A percentile compares a stretch with the other conserved stretches of the same genome.
Conservation (phyloP, 2,329 filamentous ascomycete genomes). For the Hypoxylon sp. region DNA sequence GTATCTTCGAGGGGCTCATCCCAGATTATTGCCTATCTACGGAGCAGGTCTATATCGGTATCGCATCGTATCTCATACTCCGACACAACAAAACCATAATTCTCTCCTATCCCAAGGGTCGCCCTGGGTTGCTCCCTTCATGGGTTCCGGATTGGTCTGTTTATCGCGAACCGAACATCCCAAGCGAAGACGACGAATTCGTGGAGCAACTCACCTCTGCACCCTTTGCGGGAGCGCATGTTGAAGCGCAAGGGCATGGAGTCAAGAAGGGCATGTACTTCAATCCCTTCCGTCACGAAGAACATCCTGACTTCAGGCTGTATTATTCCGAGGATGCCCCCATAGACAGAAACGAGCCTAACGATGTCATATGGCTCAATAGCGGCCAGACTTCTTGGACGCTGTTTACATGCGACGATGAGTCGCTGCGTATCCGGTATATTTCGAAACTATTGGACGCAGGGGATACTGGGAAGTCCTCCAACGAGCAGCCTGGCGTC, state of each 20-base stretch:
- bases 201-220: background rate
- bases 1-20: conserved; percentile 10
- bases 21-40: conserved; percentile 17
- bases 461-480: background rate
- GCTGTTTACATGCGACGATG: background rate
- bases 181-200: background rate
- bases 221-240: background rate
- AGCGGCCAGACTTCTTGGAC: conserved; percentile 4
- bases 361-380: background rate
- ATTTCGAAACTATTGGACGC: background rate
- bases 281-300: background rate
- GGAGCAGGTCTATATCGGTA: conserved; percentile 15
- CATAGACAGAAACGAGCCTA: background rate
- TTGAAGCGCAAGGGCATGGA: background rate
- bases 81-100: conserved; percentile 5
- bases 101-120: conserved; percentile 1
- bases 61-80: conserved; percentile 17
- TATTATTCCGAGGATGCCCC: background rate
- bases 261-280: background rate
- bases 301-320: background rate
- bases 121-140: background rate
- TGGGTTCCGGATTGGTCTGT: conserved; percentile 20
- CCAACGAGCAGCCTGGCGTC: background rate
- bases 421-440: background rate
- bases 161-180: background rate